Base-by-base conservation (phyloP, 2,329 filamentous ascomycete species). In the Pseudogymnoascus sp. region DNA sequence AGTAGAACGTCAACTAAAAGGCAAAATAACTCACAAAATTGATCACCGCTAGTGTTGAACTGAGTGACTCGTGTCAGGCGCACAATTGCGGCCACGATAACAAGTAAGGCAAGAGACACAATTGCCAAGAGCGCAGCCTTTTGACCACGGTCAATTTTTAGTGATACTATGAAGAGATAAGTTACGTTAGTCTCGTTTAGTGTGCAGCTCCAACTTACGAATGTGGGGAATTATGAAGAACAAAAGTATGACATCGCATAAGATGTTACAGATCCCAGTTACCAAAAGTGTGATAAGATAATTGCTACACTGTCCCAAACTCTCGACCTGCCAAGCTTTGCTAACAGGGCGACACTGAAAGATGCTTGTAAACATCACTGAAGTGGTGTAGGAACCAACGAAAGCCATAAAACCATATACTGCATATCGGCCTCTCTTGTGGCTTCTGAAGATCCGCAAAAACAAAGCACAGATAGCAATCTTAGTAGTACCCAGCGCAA, bases 151-250 rank as follows among this genome's bases (percentile, higher is more conserved):
- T 63, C 29, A 59, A 69, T 67, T 51, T 68, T 29, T 10, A 69
- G 39, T 3, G 66, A 54, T 10, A 65, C 65, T 68, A 36, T 16
- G 40, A 45, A 45, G 18, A 45, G 18, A 16, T 62, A 34, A 54
- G 10, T 11, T 21, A 34, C 18, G 11, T 26, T n/a, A 29, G 18
- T 16, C 16, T 18, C 8, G n/a, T 34, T 29, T n/a, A 39, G 26
- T 23, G 42, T 40, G 11, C 29, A 21, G 40, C 16, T 16, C 11
- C 14, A 16, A 65, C 67, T 31, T 64, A 68, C 67, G 21, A 26
- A 69, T 63, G 26, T 63, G 37, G 37, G 66, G 68, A 36, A 69
- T 61, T 3, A 65, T 66, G 63, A 68, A 69, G 29, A 45, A 37
- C 62, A 69, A 64, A 14, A 69, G 51, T n/a, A 62, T 10, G 7